phyloP scores from a whole-genome alignment of 2,329 filamentous ascomycete genomes.

The Phaeoacremonium minimum region DNA sequence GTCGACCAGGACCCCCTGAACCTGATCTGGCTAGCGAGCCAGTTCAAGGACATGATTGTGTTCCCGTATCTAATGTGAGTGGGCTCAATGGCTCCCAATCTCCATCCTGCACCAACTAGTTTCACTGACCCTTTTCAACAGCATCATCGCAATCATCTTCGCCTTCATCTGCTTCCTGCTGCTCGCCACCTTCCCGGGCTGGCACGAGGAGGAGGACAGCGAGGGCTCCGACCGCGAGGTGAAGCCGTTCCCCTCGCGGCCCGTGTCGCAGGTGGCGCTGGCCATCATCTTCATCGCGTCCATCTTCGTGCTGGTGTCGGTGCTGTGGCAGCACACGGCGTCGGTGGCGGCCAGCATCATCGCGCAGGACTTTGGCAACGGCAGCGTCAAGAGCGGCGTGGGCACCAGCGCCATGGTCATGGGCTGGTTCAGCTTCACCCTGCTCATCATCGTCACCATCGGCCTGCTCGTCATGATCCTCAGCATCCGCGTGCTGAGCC shows the following conservation, averaged over 20 bases:
- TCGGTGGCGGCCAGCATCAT: constrained; percentile 93
- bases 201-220: constrained; percentile 86
- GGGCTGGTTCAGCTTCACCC: constrained; percentile 93
- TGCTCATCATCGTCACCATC: constrained; percentile 93
- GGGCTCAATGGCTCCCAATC: constrained; percentile 1
- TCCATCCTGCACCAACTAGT: background rate
- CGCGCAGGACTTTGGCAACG: constrained; percentile 88
- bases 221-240: constrained; percentile 82
- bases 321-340: constrained; percentile 89
- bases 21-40: constrained; percentile 91
- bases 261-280: constrained; percentile 87
- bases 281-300: constrained; percentile 82
- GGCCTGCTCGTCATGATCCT: constrained; percentile 94
- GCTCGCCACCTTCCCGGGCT: constrained; percentile 93
- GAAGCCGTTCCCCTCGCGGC: constrained; percentile 87
- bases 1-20: constrained; percentile 95
- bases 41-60: constrained; percentile 98
- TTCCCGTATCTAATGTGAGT: constrained; percentile 93
- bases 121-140: constrained; percentile 27
- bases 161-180: constrained; percentile 94
- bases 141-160: constrained; percentile 96
- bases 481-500: constrained; percentile 76
- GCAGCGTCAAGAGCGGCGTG: constrained; percentile 79
- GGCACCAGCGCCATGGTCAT: constrained; percentile 95
- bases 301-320: constrained; percentile 69